Evolutionary conservation across 2,329 filamentous ascomycete species (phyloP).

Genomic region (Paraphaeosphaeria sporulosa): DNA sequence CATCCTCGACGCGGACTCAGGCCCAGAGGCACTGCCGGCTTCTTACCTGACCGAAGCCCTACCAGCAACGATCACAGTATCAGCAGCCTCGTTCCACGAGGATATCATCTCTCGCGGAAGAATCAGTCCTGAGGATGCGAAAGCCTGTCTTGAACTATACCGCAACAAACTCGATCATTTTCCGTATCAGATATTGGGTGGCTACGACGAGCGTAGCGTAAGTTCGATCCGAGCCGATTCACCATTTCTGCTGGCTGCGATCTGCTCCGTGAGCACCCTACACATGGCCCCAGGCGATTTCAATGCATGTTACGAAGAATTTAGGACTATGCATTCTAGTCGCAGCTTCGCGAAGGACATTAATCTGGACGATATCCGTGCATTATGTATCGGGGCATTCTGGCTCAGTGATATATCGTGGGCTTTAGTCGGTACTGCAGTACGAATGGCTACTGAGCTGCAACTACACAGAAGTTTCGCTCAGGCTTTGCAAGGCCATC

Average conservation of each 20-base stretch:
- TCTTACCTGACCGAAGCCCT: not conserved
- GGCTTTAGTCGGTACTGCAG: conserved; percentile 33
- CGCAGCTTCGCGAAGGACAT: conserved; percentile 36
- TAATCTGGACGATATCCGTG: conserved; percentile 28
- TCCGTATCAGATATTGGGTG: conserved; percentile 25
- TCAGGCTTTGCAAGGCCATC: conserved; percentile 43
- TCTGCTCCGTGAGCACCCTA: conserved; percentile 46
- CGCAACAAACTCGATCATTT: not conserved
- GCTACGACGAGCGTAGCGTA: conserved; percentile 9
- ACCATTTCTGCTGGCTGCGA: conserved; percentile 41
- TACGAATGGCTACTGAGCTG: conserved; percentile 51
- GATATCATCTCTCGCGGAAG: not conserved
- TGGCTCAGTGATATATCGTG: conserved; percentile 29
- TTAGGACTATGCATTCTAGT: conserved; percentile 33
- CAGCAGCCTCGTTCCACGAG: not conserved
- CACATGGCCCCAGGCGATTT: conserved; percentile 35
- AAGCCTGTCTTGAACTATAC: not conserved
- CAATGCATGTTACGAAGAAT: conserved; percentile 40
- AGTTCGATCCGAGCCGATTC: conserved; percentile 37
- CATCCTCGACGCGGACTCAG: not conserved
- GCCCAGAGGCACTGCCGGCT: not conserved
- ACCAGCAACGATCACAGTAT: not conserved
- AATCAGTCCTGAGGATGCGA: not conserved
- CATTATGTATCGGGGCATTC: conserved; percentile 16
- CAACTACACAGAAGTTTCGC: conserved; percentile 49